Evolutionary conservation across 129 eudicot species (phyloP), one percentile per base, ranked within the genome.

Genomic region (Flaveria ramosissima): DNA sequence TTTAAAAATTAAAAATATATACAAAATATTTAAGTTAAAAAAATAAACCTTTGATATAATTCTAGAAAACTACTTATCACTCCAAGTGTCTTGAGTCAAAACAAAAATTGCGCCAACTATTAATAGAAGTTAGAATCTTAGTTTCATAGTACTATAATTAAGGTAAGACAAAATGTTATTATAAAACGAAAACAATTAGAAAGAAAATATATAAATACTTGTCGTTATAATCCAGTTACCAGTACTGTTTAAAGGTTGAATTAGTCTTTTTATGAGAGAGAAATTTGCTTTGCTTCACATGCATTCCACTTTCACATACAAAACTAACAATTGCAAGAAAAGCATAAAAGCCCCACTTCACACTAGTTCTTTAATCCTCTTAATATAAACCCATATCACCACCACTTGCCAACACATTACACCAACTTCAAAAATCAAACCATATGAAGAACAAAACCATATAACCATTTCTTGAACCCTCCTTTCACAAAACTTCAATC

Each of bases 271-370:
- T 73, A 80, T 67, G 72, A 75, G 71, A 83, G 86, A 84, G 76
- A 86, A 72, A 78, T 73, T 76, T 83, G 80, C 90, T 90, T 90
- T 87, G 86, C 87, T 70, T 84, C 96, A 90, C 93, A 84, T 88
- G 91, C 91, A 81, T 77, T 82, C 91, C 93, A 88, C 93, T 90
- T 88, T 90, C 83, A 70, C 76, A 78, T 67, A 85, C 87, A 84
- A 85, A 90, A 90, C 87, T 74, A 85, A 88, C 91, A 74, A 52
- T 77, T 42, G 75, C 96, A 90, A 86, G 93, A 77, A 90, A 90
- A 85, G 96, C 86, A 90, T 85, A 88, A 88, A 82, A 56, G 48
- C 39, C 84, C 79, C 86, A 84, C 80, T 69, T 78, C 91, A 79
- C 82, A 69, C 78, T 68, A 67, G 73, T 72, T 62, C 70, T 52